These are phyloP conservation scores for Pythium periplocum DNA, from an alignment of 352 stramenopile genomes.

Conservation along the genomic window DNA sequence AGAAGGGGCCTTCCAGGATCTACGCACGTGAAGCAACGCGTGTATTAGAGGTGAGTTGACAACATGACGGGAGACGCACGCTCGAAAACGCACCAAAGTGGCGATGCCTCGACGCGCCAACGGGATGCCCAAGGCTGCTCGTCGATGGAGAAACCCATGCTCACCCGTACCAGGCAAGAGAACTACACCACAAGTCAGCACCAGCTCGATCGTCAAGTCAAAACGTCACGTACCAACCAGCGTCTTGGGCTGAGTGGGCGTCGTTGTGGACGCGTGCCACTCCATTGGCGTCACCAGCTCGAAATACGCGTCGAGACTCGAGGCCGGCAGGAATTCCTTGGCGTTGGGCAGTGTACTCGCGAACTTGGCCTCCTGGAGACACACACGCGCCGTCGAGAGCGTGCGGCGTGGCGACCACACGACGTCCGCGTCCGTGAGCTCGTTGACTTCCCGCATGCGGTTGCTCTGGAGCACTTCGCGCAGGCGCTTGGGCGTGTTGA, in stretches of 20 bases:
- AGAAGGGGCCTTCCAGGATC: slow-evolving; percentile 80
- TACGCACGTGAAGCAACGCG: slow-evolving; percentile 10
- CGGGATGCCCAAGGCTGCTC: slow-evolving; percentile 53
- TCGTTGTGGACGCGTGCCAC: slow-evolving; percentile 18
- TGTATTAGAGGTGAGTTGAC: background rate
- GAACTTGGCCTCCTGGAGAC: slow-evolving; percentile 48
- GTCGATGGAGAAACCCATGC: slow-evolving; percentile 72
- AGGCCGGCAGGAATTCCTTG: slow-evolving; percentile 39
- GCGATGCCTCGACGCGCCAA: slow-evolving; percentile 56
- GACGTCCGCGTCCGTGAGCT: slow-evolving; percentile 24
- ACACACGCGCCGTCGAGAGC: slow-evolving; percentile 29
- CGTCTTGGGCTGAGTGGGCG: slow-evolving; percentile 4
- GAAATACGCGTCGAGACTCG: slow-evolving; percentile 56
- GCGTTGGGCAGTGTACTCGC: slow-evolving; percentile 55
- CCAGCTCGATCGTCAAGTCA: no score
- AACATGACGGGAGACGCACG: background rate
- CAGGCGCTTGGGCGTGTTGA: slow-evolving; percentile 53
- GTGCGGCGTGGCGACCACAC: slow-evolving; percentile 23
- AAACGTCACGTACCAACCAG: slow-evolving; percentile 13
- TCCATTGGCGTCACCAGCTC: slow-evolving; percentile 65
- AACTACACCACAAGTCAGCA: slow-evolving; percentile 22
- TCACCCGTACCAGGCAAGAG: slow-evolving; percentile 68
- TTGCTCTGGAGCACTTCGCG: slow-evolving; percentile 52
- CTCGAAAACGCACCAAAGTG: slow-evolving; percentile 36
- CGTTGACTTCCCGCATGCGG: slow-evolving; percentile 51